Conservation (phyloP, 495 filamentous ascomycete species). For the Collariella sp. region DNA sequence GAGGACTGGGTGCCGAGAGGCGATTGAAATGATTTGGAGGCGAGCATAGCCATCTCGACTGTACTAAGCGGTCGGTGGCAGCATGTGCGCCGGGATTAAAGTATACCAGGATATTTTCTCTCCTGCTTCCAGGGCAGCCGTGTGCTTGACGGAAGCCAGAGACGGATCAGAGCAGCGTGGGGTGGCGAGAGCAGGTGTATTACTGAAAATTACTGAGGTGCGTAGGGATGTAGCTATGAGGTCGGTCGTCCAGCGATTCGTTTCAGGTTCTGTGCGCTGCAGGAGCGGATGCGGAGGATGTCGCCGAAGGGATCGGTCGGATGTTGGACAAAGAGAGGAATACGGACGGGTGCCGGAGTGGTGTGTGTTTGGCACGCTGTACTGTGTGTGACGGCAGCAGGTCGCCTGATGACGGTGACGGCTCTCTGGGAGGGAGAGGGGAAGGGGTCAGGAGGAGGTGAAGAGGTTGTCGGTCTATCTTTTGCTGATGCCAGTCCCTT, state of each 20-base stretch:
- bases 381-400: constrained; percentile 6
- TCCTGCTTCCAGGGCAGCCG: neutral
- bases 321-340: constrained; percentile 5
- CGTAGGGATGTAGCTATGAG: no score
- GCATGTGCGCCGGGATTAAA: neutral
- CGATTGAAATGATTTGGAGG: constrained; percentile 70
- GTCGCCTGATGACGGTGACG: constrained; percentile 3
- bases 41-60: constrained; percentile 68
- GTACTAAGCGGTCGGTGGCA: constrained; percentile 3
- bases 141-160: neutral
- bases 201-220: no score
- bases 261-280: neutral
- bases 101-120: neutral
- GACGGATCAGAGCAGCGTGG: neutral
- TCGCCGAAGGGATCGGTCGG: constrained; percentile 1
- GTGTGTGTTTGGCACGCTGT: constrained; percentile 10
- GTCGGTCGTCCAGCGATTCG: neutral
- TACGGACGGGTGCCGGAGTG: constrained; percentile 14
- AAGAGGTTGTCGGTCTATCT: neutral
- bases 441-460: neutral
- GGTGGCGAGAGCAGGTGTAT: neutral
- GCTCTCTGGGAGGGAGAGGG: neutral
- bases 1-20: constrained; percentile 50
- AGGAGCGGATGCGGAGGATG: constrained; percentile 1
- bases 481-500: neutral